Evolutionary conservation across 176 grass and related monocot genomes (phyloP).

Genomic region (Puccinellia tenuiflora): DNA sequence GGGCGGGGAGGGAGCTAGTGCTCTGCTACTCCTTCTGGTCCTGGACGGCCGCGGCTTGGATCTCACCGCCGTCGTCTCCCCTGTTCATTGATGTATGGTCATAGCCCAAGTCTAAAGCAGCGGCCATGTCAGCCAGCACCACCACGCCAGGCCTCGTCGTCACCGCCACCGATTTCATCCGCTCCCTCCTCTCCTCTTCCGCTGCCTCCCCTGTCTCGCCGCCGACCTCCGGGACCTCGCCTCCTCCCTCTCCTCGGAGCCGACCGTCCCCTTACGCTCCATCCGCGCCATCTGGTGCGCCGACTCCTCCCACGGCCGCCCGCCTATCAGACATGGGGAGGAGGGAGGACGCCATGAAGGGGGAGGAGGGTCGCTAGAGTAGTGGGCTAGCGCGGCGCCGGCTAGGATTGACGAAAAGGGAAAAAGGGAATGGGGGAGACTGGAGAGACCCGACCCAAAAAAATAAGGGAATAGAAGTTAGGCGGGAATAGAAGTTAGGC

Average conservation of each 20-base stretch:
- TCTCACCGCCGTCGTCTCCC: not conserved
- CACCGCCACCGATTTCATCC: constrained; percentile 52
- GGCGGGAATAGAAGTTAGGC: too few species aligned
- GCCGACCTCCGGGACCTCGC: constrained; percentile 44
- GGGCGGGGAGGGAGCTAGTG: too few species aligned
- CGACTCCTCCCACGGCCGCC: constrained; percentile 36
- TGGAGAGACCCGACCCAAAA: too few species aligned
- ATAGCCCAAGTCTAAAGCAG: not conserved
- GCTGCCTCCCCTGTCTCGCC: constrained; percentile 17
- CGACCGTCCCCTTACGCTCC: constrained; percentile 42
- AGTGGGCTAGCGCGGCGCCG: too few species aligned
- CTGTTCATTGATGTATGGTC: not conserved
- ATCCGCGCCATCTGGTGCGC: constrained; percentile 67
- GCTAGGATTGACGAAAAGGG: too few species aligned
- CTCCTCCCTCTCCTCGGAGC: constrained; percentile 20
- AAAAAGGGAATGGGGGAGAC: too few species aligned
- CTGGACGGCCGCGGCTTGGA: too few species aligned
- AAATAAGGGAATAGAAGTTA: too few species aligned
- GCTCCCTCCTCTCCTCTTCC: constrained; percentile 50
- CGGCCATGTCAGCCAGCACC: constrained; percentile 20
- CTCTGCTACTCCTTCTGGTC: too few species aligned
- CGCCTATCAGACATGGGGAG: constrained; percentile 47
- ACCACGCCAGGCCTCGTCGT: constrained; percentile 39
- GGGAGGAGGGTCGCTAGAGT: too few species aligned
- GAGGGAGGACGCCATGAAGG: too few species aligned